Percentiles rank a stretch among this genome's conserved stretches.
These are phyloP conservation scores for Nannochloris sp. DNA, from an alignment of 139 green algal species.

Conservation along the genomic window DNA sequence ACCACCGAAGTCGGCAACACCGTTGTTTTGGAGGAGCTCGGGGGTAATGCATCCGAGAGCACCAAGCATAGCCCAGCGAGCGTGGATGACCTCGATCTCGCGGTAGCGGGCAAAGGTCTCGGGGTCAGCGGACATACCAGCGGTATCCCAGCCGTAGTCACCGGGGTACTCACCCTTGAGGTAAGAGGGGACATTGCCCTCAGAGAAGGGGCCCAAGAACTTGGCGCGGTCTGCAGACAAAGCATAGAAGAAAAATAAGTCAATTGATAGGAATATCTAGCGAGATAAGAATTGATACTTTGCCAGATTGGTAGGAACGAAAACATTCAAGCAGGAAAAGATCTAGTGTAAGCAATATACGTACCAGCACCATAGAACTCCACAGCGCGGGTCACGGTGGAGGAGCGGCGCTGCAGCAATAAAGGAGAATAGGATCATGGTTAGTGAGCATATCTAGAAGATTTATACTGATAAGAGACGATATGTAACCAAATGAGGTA, in stretches of 20 bases:
- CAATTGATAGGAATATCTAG: neutral
- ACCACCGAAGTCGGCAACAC: conserved; percentile 37
- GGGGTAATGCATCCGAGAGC: conserved; percentile 53
- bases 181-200: conserved; percentile 57
- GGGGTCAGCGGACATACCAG: conserved; percentile 85
- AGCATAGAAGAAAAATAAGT: neutral
- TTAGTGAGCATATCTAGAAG: too few relatives aligned
- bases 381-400: too few relatives aligned
- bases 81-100: conserved; percentile 80
- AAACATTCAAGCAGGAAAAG: neutral
- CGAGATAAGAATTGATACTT: neutral
- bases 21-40: conserved; percentile 33
- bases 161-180: conserved; percentile 62
- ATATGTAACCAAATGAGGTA: too few relatives aligned
- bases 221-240: conserved; percentile 37
- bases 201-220: conserved; percentile 72
- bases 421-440: too few relatives aligned
- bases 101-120: conserved; percentile 68
- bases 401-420: too few relatives aligned
- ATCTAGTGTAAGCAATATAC: neutral
- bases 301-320: neutral
- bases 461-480: too few relatives aligned
- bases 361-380: conserved; percentile 21
- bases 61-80: conserved; percentile 81
- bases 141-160: conserved; percentile 92